These are phyloP conservation scores for Kluyveromyces dobzhanskii DNA, from an alignment of 805 yeast species.

Conservation along the genomic window DNA sequence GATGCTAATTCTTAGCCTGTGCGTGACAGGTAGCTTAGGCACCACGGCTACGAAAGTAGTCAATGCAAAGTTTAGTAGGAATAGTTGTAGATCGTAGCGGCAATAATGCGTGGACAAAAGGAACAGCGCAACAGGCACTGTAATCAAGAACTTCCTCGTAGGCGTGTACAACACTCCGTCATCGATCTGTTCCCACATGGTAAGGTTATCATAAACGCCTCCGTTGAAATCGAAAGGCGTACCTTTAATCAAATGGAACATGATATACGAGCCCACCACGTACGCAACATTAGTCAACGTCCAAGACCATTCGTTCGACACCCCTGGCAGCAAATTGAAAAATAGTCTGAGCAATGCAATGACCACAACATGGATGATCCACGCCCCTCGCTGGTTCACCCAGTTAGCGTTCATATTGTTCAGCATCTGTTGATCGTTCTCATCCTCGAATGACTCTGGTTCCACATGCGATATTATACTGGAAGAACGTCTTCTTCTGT, in stretches of 20 bases:
- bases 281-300: conserved; percentile 86
- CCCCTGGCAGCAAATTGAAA: conserved; percentile 73
- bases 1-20: conserved; percentile 61
- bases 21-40: conserved; percentile 82
- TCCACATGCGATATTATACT: conserved; percentile 86
- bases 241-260: conserved; percentile 96
- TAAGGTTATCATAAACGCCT: conserved; percentile 91
- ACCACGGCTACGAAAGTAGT: conserved; percentile 82
- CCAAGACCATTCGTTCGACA: conserved; percentile 83
- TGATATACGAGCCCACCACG: conserved; percentile 83
- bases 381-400: conserved; percentile 95
- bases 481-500: conserved; percentile 68
- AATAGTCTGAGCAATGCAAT: conserved; percentile 66
- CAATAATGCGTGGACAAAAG: conserved; percentile 85
- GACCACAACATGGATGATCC: conserved; percentile 86
- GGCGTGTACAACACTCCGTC: conserved; percentile 97
- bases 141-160: conserved; percentile 81
- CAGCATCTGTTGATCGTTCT: conserved; percentile 79
- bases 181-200: conserved; percentile 97
- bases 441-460: conserved; percentile 87
- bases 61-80: conserved; percentile 60
- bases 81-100: conserved; percentile 70
- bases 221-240: conserved; percentile 95
- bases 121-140: conserved; percentile 87
- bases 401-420: conserved; percentile 92